A percentile compares a stretch with the other conserved stretches of the same genome.
phyloP scores from a whole-genome alignment of 2,329 filamentous ascomycete species.

The Camptophora hylomeconis region DNA sequence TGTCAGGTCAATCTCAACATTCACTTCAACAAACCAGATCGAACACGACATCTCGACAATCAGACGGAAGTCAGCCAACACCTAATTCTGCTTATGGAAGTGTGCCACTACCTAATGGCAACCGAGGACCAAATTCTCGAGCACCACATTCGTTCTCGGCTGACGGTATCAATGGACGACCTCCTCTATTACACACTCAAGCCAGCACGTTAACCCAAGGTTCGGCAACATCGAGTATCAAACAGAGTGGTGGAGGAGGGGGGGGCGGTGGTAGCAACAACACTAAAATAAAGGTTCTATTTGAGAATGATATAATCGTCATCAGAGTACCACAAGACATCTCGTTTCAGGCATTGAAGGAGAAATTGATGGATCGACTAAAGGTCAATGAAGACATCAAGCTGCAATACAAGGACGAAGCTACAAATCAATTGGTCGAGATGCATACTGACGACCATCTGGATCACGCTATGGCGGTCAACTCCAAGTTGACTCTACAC shows the following conservation, averaged over 20 bases:
- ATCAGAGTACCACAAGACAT: constrained; percentile 79
- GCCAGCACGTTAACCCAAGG: constrained; percentile 41
- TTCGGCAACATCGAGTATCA: constrained; percentile 24
- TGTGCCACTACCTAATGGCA: constrained; percentile 26
- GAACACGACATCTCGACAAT: constrained; percentile 49
- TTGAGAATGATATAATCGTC: constrained; percentile 80
- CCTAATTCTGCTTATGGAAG: constrained; percentile 42
- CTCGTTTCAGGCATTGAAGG: constrained; percentile 61
- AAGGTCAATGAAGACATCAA: constrained; percentile 63
- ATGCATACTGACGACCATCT: constrained; percentile 72
- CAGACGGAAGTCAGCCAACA: constrained; percentile 52
- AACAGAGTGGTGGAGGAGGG: constrained; percentile 8
- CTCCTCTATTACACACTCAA: constrained; percentile 28
- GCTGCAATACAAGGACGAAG: constrained; percentile 77
- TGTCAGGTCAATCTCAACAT: constrained; percentile 57
- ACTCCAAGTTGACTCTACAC: constrained; percentile 81
- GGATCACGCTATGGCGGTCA: constrained; percentile 64
- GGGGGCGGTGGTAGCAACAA: constrained; percentile 32
- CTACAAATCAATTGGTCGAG: constrained; percentile 58
- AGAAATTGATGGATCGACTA: constrained; percentile 73
- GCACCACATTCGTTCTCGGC: constrained; percentile 21
- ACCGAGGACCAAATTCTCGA: constrained; percentile 28
- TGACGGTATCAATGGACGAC: constrained; percentile 22
- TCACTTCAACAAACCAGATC: constrained; percentile 52
- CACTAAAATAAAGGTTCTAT: constrained; percentile 93